phyloP scores from a whole-genome alignment of 2,329 filamentous ascomycete genomes.

The Xylariaceae sp. region DNA sequence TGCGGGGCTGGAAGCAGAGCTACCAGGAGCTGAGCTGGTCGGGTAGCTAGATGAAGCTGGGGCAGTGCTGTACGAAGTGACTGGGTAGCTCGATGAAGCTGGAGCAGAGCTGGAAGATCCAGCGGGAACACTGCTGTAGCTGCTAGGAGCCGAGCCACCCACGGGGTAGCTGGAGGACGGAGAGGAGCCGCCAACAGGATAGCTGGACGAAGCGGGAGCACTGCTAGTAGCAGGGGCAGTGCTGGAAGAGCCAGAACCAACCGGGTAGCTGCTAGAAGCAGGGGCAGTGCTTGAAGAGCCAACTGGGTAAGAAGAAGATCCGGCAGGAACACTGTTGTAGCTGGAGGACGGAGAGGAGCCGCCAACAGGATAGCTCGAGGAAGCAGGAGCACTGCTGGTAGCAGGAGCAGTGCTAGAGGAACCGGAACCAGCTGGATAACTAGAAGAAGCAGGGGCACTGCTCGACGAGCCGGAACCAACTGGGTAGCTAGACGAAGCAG shows the following conservation, averaged over 20 bases:
- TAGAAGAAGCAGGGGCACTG: background rate
- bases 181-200: background rate
- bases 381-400: background rate
- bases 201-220: background rate
- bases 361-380: background rate
- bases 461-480: background rate
- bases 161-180: slow-evolving; percentile 1
- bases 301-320: background rate
- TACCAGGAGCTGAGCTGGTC: too few species aligned
- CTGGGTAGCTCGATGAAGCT: background rate
- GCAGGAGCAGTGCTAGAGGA: background rate
- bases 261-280: background rate
- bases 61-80: background rate
- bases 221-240: background rate
- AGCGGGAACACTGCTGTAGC: background rate
- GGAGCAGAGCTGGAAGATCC: background rate
- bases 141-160: background rate
- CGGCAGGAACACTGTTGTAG: background rate
- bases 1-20: too few species aligned
- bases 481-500: background rate
- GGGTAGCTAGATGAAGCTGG: too few species aligned
- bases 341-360: slow-evolving; percentile 1
- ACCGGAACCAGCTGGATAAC: background rate
- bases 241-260: background rate
- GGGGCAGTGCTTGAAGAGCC: background rate